Base-by-base conservation (phyloP, 805 yeast genomes). In the Maudiozyma bulderi region DNA sequence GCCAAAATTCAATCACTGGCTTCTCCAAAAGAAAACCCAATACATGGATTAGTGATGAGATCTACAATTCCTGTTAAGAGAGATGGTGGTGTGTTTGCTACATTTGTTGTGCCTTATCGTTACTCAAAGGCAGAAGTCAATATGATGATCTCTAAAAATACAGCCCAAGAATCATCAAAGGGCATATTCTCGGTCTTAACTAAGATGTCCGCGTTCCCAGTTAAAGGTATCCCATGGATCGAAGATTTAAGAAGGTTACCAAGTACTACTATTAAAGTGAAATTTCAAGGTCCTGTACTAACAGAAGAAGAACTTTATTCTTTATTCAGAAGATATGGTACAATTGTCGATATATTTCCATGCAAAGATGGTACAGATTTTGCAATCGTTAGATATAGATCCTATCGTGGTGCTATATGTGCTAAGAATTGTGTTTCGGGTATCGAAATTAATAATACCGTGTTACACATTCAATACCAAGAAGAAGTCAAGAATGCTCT, bases 31-130 rank as follows among this genome's bases (percentile, higher is more conserved):
- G 53, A 53, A 1, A 61, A 59, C 20, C 70, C 73, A 1, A 65
- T 72, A n/a, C 64, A 65, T 40, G 72, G 69, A 1, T 50, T 81
- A 28, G 66, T 73, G 31, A 70, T 87, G 45, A 72, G 76, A 6
- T 80, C 81, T 1, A 73, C 87, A 32, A 77, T 82, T 33, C 84
- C 93, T 0, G 76, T 90, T 48, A 73, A 72, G 49, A 73, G 95
- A 52, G 99, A 93, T 60, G 96, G 97, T 47, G 98, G 98, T 43
- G 96, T 88, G 1, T 90, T 91, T 73, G 93, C 87, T 37, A 84
- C 83, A 54, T 84, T 84, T 57, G 65, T 70, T 32, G 77, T 86
- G 31, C 86, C 90, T 0, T 73, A 70, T 6, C 73, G 67, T 3
- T 65, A 65, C 48, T 67, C 75, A 5, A 67, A 75, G 5, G 73